A percentile compares a stretch with the other conserved stretches of the same genome.
phyloP scores from a whole-genome alignment of 306 rosid species.

The Dicorynia guianensis region DNA sequence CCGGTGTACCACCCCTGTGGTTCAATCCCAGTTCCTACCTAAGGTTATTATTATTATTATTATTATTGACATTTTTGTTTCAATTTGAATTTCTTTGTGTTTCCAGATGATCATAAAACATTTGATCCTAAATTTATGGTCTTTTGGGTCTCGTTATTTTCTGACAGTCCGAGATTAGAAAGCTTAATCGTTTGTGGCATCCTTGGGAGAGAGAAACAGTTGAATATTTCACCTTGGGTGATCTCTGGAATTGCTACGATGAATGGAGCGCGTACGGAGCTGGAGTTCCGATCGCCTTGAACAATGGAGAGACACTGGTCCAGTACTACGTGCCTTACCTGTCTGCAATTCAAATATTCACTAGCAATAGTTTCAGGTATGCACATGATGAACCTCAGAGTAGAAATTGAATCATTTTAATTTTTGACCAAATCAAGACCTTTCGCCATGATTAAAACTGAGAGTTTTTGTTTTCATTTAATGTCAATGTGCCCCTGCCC shows the following conservation, averaged over 20 bases:
- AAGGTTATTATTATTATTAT: constrained; percentile 52
- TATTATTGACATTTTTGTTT: neutral
- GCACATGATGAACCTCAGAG: neutral
- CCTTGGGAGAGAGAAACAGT: constrained; percentile 89
- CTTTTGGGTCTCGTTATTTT: neutral
- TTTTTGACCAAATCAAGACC: constrained; percentile 12
- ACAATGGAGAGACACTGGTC: constrained; percentile 77
- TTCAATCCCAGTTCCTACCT: constrained; percentile 73
- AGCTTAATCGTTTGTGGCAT: constrained; percentile 87
- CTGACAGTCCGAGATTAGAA: constrained; percentile 72
- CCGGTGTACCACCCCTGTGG: constrained; percentile 76
- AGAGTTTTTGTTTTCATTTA: neutral
- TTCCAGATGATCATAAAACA: neutral
- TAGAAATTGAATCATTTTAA: constrained; percentile 20
- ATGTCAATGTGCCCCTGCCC: neutral
- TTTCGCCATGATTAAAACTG: neutral
- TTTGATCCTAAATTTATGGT: neutral
- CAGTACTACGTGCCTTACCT: constrained; percentile 98
- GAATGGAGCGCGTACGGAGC: constrained; percentile 99
- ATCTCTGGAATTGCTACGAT: constrained; percentile 84
- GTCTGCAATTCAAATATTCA: constrained; percentile 91
- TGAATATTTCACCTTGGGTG: constrained; percentile 79
- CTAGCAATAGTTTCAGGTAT: constrained; percentile 79
- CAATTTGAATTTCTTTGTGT: neutral
- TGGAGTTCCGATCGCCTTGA: constrained; percentile 75